Percentiles rank a stretch among this genome's conserved stretches.
Evolutionary conservation across 306 rosid species (phyloP).

Genomic region (Trichosanthes cucumerina): DNA sequence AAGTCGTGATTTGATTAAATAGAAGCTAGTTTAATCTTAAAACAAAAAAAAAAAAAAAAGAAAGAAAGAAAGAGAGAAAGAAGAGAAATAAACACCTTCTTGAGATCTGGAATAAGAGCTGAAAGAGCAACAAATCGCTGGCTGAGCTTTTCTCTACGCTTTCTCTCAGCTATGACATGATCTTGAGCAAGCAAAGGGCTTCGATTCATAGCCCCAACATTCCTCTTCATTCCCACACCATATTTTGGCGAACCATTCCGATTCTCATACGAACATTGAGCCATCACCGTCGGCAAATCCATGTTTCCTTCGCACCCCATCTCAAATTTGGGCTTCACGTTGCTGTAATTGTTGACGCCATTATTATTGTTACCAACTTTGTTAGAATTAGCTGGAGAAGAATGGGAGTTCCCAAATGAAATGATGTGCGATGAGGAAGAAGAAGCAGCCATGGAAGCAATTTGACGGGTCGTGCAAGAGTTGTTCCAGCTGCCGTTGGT

Average conservation of each 20-base stretch:
- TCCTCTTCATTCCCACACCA: conserved; percentile 23
- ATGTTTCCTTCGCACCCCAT: background rate
- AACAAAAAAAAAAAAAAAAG: no score
- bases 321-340: background rate
- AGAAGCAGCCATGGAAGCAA: conserved; percentile 5
- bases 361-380: conserved; percentile 2
- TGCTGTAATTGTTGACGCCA: conserved; percentile 20
- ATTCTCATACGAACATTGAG: background rate
- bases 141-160: conserved; percentile 66
- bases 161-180: conserved; percentile 73
- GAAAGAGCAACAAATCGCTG: conserved; percentile 76
- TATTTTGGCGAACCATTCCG: conserved; percentile 5
- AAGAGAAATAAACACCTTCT: conserved; percentile 35
- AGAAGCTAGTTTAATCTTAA: no score
- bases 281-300: background rate
- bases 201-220: conserved; percentile 20
- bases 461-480: background rate
- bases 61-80: background rate
- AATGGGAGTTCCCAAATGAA: conserved; percentile 36
- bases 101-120: conserved; percentile 57
- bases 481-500: conserved; percentile 12
- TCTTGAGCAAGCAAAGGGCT: conserved; percentile 39
- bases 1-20: no score
- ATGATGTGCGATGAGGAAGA: conserved; percentile 44
- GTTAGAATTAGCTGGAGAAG: background rate